A percentile compares a stretch with the other conserved stretches of the same genome.
phyloP scores from a whole-genome alignment of 1,284 basidiomycete species.

The Lentinus polychrous region DNA sequence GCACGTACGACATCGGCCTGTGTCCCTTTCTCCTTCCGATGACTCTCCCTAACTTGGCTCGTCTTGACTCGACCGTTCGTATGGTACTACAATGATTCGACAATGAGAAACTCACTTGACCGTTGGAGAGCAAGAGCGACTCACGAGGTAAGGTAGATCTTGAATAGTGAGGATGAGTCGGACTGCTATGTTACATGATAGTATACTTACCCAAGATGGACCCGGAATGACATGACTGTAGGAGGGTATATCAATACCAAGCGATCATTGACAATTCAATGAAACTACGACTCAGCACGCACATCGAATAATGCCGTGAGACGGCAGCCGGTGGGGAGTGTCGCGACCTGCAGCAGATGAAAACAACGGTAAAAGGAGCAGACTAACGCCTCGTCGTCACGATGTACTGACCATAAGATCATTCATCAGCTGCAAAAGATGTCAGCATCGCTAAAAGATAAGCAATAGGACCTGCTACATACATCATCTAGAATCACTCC shows the following conservation, averaged over 20 bases:
- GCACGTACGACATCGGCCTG: constrained; percentile 49
- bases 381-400: not conserved
- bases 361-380: too few species aligned
- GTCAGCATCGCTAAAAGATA: not conserved
- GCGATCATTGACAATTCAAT: too few species aligned
- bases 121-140: constrained; percentile 10
- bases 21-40: constrained; percentile 25
- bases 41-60: constrained; percentile 33
- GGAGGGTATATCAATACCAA: too few species aligned
- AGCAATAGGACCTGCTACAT: constrained; percentile 15
- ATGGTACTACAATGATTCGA: constrained; percentile 41
- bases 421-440: constrained; percentile 44
- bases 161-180: not conserved
- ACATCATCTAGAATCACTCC: constrained; percentile 79
- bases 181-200: not conserved
- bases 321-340: constrained; percentile 56
- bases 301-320: constrained; percentile 72
- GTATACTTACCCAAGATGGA: constrained; percentile 45
- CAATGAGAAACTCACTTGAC: not conserved
- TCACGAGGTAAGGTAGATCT: constrained; percentile 61
- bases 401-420: constrained; percentile 42
- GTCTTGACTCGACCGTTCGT: constrained; percentile 51
- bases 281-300: constrained; percentile 18
- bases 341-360: constrained; percentile 38
- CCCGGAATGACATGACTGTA: constrained; percentile 61